These are phyloP conservation scores for Sclerotiophoma versabilis DNA, from an alignment of 2,329 filamentous ascomycete species.

Conservation along the genomic window DNA sequence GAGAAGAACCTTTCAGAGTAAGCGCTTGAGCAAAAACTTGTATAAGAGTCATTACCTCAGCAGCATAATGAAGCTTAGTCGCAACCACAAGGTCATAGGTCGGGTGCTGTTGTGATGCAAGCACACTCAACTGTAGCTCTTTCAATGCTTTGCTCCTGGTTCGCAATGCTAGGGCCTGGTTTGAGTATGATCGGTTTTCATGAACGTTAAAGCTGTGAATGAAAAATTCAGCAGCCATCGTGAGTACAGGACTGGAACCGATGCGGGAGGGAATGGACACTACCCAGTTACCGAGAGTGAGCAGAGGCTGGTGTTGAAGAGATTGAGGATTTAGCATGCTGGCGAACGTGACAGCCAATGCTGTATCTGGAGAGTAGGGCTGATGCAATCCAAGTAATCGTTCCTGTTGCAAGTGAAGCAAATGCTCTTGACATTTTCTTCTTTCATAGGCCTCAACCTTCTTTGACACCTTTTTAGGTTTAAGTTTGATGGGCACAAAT, in stretches of 20 bases:
- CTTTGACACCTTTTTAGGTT: neutral
- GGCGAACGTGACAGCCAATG: neutral
- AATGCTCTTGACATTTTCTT: neutral
- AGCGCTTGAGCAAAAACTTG: neutral
- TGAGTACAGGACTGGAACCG: neutral
- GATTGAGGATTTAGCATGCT: neutral
- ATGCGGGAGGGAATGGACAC: constrained; percentile 2
- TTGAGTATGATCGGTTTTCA: neutral
- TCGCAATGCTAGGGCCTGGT: neutral
- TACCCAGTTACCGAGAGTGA: constrained; percentile 11
- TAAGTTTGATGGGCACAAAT: neutral
- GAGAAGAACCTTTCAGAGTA: neutral
- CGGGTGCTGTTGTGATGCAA: neutral
- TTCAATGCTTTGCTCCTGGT: constrained; percentile 1
- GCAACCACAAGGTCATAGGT: constrained; percentile 1
- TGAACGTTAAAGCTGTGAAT: neutral
- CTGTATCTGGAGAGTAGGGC: neutral
- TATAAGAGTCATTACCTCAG: neutral
- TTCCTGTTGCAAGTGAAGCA: neutral
- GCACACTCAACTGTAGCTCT: neutral
- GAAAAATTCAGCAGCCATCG: constrained; percentile 6
- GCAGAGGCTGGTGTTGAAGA: neutral
- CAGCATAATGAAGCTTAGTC: constrained; percentile 11
- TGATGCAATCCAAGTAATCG: neutral
- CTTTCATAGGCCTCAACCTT: neutral